These are phyloP conservation scores for Fusarium protoensiforme DNA, from an alignment of 2,329 filamentous ascomycete species.

Conservation along the genomic window DNA sequence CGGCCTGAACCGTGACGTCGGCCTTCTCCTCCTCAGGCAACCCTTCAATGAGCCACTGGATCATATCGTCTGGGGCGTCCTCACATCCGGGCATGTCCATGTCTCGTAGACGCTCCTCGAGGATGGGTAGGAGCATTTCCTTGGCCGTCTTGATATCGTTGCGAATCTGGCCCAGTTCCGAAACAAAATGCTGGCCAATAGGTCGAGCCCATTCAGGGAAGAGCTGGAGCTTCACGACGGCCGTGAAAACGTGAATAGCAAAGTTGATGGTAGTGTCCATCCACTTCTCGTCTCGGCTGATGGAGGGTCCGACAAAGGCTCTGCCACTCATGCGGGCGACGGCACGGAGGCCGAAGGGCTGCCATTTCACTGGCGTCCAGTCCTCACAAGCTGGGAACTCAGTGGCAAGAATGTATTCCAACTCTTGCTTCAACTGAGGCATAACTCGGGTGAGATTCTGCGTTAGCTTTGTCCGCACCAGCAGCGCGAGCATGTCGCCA, in stretches of 20 bases:
- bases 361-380: conserved; percentile 66
- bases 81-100: conserved; percentile 52
- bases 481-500: conserved; percentile 55
- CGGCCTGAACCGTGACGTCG: conserved; percentile 52
- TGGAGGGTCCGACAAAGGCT: conserved; percentile 61
- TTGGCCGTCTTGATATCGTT: conserved; percentile 56
- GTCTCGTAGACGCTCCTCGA: conserved; percentile 58
- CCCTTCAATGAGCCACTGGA: conserved; percentile 58
- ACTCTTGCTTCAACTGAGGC: conserved; percentile 58
- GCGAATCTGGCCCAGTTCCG: conserved; percentile 58
- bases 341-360: conserved; percentile 61
- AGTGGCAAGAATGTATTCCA: conserved; percentile 57
- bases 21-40: conserved; percentile 52
- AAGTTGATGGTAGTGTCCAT: conserved; percentile 63
- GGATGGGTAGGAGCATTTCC: conserved; percentile 57
- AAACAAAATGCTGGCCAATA: conserved; percentile 57
- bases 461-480: conserved; percentile 59
- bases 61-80: conserved; percentile 53
- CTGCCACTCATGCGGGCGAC: conserved; percentile 65
- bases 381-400: conserved; percentile 64
- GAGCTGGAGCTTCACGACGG: conserved; percentile 61
- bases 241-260: conserved; percentile 60
- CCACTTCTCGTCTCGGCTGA: conserved; percentile 65
- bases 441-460: conserved; percentile 59
- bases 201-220: conserved; percentile 63